Base-by-base conservation (phyloP, 2,329 filamentous ascomycete genomes). In the Fusarium abutilonis region DNA sequence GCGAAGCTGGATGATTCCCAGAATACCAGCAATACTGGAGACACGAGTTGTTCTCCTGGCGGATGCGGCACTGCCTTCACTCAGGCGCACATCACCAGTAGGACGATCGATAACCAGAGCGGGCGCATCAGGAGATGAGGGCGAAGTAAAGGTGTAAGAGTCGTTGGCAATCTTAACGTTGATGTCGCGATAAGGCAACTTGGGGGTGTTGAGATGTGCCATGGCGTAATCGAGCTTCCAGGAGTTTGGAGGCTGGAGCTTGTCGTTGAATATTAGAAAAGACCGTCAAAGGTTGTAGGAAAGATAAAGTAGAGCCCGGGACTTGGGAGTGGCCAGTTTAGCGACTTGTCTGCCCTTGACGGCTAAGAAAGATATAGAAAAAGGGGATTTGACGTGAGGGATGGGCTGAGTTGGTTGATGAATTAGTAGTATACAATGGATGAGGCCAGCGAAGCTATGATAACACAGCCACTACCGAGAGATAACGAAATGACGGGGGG, bases 131-230 rank as follows among this genome's bases (percentile, higher is more conserved):
- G 93, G 93, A 4, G 93, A 94, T 1, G 95, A 98, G 26, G 95
- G 95, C 26, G 95, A 99, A 35, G 92, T 93, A 78, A 99, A 99
- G 70, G 93, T 92, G 82, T 99, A 99, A 74, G 95, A 90, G 71
- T 94, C 92, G 70, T 91, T 84, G 48, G 94, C 93, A 66, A 93
- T 91, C 78, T 96, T 93, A 76, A 99, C 88, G 77, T 98, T 99
- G 82, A 98, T 96, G 82, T 99, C 95, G 74, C 94, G 87, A 79
- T 93, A 99, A 19, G 94, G 95, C 68, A 86, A 77, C 65, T 75
- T 73, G 46, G 74, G 65, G 50, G 70, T 68, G 34, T 73, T 72
- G 34, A 77, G 68, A 53, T 76, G 72, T 55, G 76, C 75, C 78
- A 80, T 80, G 50, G 49, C 48, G 40, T 40, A 44, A 31, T 53